Evolutionary conservation across 2,329 filamentous ascomycete species (phyloP).

Genomic region (Coniochaeta hoffmannii): DNA sequence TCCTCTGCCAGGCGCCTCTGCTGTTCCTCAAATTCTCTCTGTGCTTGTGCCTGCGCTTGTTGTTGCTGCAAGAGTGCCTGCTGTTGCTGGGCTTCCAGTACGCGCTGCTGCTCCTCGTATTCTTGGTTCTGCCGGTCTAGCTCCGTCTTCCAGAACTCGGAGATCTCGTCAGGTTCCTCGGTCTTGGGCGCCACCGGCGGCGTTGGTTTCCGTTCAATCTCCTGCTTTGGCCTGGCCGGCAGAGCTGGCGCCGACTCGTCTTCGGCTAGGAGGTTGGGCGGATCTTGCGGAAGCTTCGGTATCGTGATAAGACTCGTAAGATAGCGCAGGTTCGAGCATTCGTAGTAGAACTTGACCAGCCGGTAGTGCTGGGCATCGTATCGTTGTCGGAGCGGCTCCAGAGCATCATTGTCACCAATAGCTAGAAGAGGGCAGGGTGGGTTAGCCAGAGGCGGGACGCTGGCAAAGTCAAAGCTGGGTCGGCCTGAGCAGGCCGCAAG

Average conservation of each 20-base stretch:
- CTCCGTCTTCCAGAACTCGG: constrained; percentile 96
- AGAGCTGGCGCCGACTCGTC: constrained; percentile 79
- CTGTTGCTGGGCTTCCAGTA: constrained; percentile 81
- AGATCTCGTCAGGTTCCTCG: constrained; percentile 88
- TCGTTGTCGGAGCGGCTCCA: constrained; percentile 77
- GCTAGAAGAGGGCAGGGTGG: constrained; percentile 41
- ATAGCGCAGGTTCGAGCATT: constrained; percentile 96
- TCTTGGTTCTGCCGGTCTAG: constrained; percentile 86
- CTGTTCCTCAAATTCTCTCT: constrained; percentile 94
- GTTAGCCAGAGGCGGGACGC: background rate
- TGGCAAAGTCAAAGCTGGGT: background rate
- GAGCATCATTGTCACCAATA: constrained; percentile 86
- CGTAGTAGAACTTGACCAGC: constrained; percentile 96
- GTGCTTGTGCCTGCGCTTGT: constrained; percentile 74
- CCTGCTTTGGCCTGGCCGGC: constrained; percentile 72
- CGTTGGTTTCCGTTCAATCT: constrained; percentile 59
- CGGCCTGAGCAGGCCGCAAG: background rate
- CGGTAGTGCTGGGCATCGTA: constrained; percentile 97
- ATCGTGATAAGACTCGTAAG: constrained; percentile 94
- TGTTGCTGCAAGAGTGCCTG: constrained; percentile 75
- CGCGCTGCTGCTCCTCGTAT: constrained; percentile 88
- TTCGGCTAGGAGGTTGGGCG: constrained; percentile 79
- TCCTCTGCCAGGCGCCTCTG: constrained; percentile 83
- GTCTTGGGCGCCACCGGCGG: constrained; percentile 60
- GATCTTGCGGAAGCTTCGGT: constrained; percentile 89